Evolutionary conservation across 768 basidiomycete species (phyloP).

Genomic region (Strobilomyces confusus): DNA sequence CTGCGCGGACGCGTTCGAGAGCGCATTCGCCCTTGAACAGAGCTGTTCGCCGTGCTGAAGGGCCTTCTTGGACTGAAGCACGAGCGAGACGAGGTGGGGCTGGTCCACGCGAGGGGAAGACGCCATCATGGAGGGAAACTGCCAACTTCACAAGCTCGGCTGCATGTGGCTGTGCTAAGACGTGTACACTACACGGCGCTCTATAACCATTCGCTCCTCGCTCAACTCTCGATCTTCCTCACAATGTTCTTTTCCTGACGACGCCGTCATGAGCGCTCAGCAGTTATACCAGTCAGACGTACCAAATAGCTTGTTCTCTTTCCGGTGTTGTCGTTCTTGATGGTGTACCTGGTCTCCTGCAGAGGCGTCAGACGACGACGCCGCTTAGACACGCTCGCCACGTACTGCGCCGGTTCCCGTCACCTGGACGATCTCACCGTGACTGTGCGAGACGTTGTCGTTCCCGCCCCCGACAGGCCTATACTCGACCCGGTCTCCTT

Average conservation of each 20-base stretch:
- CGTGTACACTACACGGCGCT: background rate
- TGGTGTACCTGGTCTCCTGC: constrained; percentile 34
- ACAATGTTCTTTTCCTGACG: constrained; percentile 38
- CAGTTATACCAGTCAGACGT: background rate
- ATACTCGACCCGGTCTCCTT: constrained; percentile 43
- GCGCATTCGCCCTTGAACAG: constrained; percentile 60
- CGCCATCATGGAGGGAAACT: constrained; percentile 4
- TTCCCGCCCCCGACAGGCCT: constrained; percentile 37
- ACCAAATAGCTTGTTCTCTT: constrained; percentile 40
- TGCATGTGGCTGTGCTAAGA: constrained; percentile 8
- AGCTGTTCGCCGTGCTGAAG: constrained; percentile 74
- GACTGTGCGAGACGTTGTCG: constrained; percentile 39
- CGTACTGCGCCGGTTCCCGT: constrained; percentile 33
- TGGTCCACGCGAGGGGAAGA: constrained; percentile 34
- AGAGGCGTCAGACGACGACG: background rate
- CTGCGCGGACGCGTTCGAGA: constrained; percentile 65
- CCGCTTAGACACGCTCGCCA: background rate
- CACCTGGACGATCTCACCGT: constrained; percentile 34
- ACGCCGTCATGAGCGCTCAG: background rate
- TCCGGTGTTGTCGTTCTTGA: constrained; percentile 42
- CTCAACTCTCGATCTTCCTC: constrained; percentile 15
- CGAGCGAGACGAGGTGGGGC: constrained; percentile 69
- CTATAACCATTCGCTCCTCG: background rate
- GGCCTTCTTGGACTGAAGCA: constrained; percentile 78
- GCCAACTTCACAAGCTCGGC: background rate